phyloP scores from a whole-genome alignment of 164 flowering plant species.

The Litsea cubeba region DNA sequence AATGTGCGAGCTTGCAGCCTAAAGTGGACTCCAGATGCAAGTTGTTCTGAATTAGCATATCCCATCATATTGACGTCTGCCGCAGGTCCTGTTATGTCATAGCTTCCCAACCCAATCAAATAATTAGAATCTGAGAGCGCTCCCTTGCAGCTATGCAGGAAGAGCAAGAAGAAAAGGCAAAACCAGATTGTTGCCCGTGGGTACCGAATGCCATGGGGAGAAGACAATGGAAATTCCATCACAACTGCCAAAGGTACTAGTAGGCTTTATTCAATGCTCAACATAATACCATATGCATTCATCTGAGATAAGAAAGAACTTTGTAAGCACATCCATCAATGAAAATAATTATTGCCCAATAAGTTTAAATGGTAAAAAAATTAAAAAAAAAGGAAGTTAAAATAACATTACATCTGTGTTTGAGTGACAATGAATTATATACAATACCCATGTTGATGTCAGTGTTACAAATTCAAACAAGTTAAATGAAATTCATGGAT shows the following conservation, averaged over 20 bases:
- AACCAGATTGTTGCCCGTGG: slow-evolving; percentile 15
- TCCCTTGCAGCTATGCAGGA: slow-evolving; percentile 17
- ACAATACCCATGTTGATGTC: too few species aligned
- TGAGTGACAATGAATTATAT: too few species aligned
- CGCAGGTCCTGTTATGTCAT: slow-evolving; percentile 85
- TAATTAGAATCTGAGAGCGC: slow-evolving; percentile 42
- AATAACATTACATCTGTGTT: neutral
- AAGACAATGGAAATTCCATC: slow-evolving; percentile 28
- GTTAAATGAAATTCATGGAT: neutral
- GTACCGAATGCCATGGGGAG: slow-evolving; percentile 9
- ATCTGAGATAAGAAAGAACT: neutral
- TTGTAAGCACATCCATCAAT: neutral
- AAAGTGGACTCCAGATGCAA: slow-evolving; percentile 84
- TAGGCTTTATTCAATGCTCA: neutral
- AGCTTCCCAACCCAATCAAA: slow-evolving; percentile 75
- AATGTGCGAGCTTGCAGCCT: slow-evolving; percentile 92
- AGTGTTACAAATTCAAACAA: neutral
- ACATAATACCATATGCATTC: neutral
- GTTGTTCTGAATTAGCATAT: slow-evolving; percentile 82
- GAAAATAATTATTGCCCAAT: neutral
- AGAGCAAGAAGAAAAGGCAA: slow-evolving; percentile 27
- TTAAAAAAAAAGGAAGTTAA: too few species aligned
- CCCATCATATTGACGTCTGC: slow-evolving; percentile 99
- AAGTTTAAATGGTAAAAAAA: too few species aligned
- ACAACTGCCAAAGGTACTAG: neutral